Base-by-base conservation (phyloP, 768 basidiomycete species). In the Mycena indigotica region DNA sequence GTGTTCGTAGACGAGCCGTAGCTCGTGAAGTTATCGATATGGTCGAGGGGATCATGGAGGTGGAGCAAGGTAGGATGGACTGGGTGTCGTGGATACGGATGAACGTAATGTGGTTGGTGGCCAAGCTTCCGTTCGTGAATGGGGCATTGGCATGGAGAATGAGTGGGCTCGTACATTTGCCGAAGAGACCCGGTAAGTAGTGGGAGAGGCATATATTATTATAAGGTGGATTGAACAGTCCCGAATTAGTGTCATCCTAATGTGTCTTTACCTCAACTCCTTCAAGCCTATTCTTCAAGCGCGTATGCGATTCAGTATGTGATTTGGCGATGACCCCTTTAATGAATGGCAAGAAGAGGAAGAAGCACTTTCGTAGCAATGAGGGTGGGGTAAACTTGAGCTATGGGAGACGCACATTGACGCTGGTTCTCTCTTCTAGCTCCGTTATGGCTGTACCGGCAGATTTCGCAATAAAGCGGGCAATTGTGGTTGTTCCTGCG, bases 11-110 rank as follows among this genome's bases (percentile, higher is more conserved):
- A 17, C 69, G 69, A 19, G 56, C 61, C n/a, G 67, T 68, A 10
- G 77, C 75, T 5, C 50, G 73, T 52, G 65, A 69, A 41, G 73
- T 76, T 32, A 76, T 80, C 52, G 57, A 55, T 17, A 54, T 73
- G 28, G 69, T 73, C 19, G 72, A 75, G 58, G 29, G 44, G 3
- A 48, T 75, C 30, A 48, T 70, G 21, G 48, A 53, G 12, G 30
- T 69, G 15, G 45, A 57, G 39, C 67, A 71, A 15, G 39, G 50
- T 1, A 50, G 51, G 2, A 13, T 23, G 21, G 53, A 32, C 21
- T 62, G 53, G 61, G 44, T 24, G 2, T 16, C 26, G 10, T 63
- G 45, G 28, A 50, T 55, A 15, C 54, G 53, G 25, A 24, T 45
- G 28, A 51, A n/a, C 5, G 53, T 45, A 16, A 19, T 63, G 29